phyloP scores from a whole-genome alignment of 305 asterid genomes.

The Plantago lanceolata region DNA sequence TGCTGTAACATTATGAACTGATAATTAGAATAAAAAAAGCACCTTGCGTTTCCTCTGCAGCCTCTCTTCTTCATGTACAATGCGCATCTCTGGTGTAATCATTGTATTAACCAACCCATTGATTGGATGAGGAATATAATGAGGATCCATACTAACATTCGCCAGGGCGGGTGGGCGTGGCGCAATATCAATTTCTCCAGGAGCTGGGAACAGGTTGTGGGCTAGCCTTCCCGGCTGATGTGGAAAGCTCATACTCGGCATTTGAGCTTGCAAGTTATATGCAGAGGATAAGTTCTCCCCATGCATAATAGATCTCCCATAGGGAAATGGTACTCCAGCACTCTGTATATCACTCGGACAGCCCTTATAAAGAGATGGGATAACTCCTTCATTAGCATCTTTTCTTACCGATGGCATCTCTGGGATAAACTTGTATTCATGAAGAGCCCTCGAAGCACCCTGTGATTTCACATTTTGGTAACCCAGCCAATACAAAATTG shows the following conservation, averaged over 20 bases:
- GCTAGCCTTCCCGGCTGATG: slow-evolving; percentile 59
- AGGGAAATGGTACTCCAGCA: slow-evolving; percentile 47
- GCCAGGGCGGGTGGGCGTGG: slow-evolving; percentile 32
- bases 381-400: slow-evolving; percentile 44
- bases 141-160: slow-evolving; percentile 42
- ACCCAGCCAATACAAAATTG: slow-evolving; percentile 15
- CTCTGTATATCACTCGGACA: slow-evolving; percentile 50
- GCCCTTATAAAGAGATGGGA: slow-evolving; percentile 47
- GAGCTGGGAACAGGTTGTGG: slow-evolving; percentile 45
- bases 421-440: slow-evolving; percentile 80
- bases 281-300: slow-evolving; percentile 54
- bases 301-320: slow-evolving; percentile 43
- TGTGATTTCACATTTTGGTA: slow-evolving; percentile 32
- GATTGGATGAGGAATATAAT: slow-evolving; percentile 41
- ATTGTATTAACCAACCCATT: slow-evolving; percentile 40
- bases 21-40: slow-evolving; percentile 17
- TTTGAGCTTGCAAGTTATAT: slow-evolving; percentile 45
- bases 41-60: slow-evolving; percentile 87
- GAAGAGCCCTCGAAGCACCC: slow-evolving; percentile 69
- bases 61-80: slow-evolving; percentile 56
- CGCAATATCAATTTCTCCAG: slow-evolving; percentile 48
- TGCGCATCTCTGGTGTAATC: slow-evolving; percentile 48
- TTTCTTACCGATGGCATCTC: slow-evolving; percentile 68
- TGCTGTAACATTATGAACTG: background rate
- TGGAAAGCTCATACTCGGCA: slow-evolving; percentile 48